Evolutionary conservation across 768 basidiomycete species (phyloP).

Genomic region (Rhodotorula kratochvilovae): DNA sequence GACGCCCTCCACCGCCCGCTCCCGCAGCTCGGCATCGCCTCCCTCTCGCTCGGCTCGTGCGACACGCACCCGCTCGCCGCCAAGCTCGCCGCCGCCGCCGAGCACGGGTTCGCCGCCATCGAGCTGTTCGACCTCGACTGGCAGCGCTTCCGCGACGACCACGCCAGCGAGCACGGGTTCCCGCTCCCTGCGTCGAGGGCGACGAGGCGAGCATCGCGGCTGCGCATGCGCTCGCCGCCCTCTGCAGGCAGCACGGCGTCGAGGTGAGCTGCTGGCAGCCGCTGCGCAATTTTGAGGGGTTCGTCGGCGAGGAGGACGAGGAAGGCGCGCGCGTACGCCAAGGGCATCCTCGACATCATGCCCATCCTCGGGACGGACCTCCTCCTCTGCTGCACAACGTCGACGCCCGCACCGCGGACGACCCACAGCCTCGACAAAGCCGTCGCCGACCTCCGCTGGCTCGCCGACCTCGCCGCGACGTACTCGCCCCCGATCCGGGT

Average conservation of each 20-base stretch:
- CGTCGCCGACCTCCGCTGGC: slow-evolving; percentile 45
- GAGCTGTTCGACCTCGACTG: slow-evolving; percentile 49
- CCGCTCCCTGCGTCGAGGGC: slow-evolving; percentile 40
- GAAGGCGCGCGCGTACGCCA: slow-evolving; percentile 44
- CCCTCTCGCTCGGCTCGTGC: slow-evolving; percentile 41
- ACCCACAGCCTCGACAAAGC: slow-evolving; percentile 37
- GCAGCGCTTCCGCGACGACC: slow-evolving; percentile 44
- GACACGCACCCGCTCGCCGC: slow-evolving; percentile 44
- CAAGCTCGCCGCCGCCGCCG: slow-evolving; percentile 45
- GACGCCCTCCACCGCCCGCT: not conserved
- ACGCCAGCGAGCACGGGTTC: slow-evolving; percentile 42
- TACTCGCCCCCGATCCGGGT: slow-evolving; percentile 43
- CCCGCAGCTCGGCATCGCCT: slow-evolving; percentile 35
- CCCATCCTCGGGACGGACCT: slow-evolving; percentile 46
- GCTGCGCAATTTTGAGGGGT: slow-evolving; percentile 50
- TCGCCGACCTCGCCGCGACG: slow-evolving; percentile 47
- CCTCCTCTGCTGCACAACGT: slow-evolving; percentile 49
- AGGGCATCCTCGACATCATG: slow-evolving; percentile 47
- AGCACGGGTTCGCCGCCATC: slow-evolving; percentile 40
- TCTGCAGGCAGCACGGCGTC: slow-evolving; percentile 37
- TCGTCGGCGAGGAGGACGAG: slow-evolving; percentile 43
- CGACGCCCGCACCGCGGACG: slow-evolving; percentile 41
- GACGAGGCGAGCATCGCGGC: slow-evolving; percentile 39
- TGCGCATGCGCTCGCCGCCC: slow-evolving; percentile 40
- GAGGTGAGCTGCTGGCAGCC: slow-evolving; percentile 49